Percentiles rank a stretch among this genome's conserved stretches.
phyloP scores from a whole-genome alignment of 768 basidiomycete species.

The Arthromyces matolae region DNA sequence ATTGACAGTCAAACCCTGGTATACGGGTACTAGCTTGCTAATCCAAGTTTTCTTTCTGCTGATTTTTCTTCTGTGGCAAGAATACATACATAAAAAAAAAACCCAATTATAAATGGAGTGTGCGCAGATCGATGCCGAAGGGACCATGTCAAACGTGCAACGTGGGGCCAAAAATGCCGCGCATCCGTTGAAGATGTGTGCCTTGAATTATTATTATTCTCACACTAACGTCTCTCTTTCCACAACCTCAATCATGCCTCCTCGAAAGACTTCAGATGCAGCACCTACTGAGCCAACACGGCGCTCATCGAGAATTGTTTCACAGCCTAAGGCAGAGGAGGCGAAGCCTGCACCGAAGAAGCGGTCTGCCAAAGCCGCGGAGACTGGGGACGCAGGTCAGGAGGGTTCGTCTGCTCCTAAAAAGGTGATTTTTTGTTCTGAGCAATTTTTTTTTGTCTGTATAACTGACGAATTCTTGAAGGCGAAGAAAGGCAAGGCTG shows the following conservation, averaged over 20 bases:
- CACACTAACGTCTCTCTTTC: constrained; percentile 10
- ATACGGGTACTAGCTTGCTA: too few relatives aligned
- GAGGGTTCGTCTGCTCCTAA: constrained; percentile 35
- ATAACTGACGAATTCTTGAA: constrained; percentile 6
- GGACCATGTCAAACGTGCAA: neutral
- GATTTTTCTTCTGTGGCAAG: neutral
- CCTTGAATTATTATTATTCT: constrained; percentile 6
- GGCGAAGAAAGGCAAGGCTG: constrained; percentile 33
- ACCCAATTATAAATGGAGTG: too few relatives aligned
- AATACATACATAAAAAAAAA: neutral
- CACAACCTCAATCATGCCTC: constrained; percentile 26
- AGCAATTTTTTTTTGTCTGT: constrained; percentile 8
- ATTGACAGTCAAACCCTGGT: too few relatives aligned
- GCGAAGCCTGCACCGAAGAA: constrained; percentile 36
- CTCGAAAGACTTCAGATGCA: constrained; percentile 32
- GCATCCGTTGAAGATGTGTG: neutral
- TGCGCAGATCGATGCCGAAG: too few relatives aligned
- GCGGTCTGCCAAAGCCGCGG: constrained; percentile 31
- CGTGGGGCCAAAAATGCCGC: too few relatives aligned
- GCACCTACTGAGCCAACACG: constrained; percentile 40
- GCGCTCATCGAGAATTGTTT: constrained; percentile 54
- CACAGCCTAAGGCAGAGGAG: constrained; percentile 37
- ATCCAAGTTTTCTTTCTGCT: neutral
- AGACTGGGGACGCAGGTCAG: constrained; percentile 31
- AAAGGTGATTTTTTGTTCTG: constrained; percentile 29